Percentiles rank a stretch among this genome's conserved stretches.
Conservation (phyloP, 1,284 basidiomycete species). For the Moesziomyces antarcticus region DNA sequence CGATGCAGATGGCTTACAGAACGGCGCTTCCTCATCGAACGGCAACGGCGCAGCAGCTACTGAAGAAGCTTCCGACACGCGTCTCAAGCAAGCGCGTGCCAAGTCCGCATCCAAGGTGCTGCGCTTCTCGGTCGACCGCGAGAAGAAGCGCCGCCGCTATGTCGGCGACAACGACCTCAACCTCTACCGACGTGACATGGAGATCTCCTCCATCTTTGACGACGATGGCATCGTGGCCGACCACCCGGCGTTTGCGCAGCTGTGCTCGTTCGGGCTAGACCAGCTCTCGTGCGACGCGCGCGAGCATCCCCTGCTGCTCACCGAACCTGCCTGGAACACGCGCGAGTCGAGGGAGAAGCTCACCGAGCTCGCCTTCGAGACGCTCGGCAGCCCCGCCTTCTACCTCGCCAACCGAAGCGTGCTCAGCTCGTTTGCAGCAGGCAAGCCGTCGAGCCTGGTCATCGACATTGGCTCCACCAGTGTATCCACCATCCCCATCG, state of each 20-base stretch:
- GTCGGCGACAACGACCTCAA: conserved; percentile 90
- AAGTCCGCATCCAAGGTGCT: conserved; percentile 37
- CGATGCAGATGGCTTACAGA: conserved; percentile 10
- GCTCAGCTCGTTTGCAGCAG: conserved; percentile 94
- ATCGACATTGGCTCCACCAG: conserved; percentile 91
- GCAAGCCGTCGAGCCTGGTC: conserved; percentile 93
- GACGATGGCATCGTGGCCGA: conserved; percentile 76
- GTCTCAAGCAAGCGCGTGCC: conserved; percentile 37
- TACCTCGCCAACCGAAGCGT: conserved; percentile 98
- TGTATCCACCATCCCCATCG: conserved; percentile 91
- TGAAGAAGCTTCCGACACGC: conserved; percentile 28
- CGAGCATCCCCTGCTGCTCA: conserved; percentile 91
- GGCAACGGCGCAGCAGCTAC: conserved; percentile 21
- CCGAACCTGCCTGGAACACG: conserved; percentile 97
- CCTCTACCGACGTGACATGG: conserved; percentile 89
- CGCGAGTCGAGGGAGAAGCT: conserved; percentile 87
- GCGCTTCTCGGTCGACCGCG: conserved; percentile 42
- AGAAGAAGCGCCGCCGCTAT: conserved; percentile 74
- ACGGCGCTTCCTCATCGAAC: conserved; percentile 13
- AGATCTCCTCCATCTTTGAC: conserved; percentile 82
- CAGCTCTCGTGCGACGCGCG: conserved; percentile 66
- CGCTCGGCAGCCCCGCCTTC: conserved; percentile 92
- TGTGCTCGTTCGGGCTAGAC: conserved; percentile 48
- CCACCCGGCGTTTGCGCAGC: conserved; percentile 39
- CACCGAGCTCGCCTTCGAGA: conserved; percentile 97